phyloP scores from a whole-genome alignment of 371 early-diverging fungal species.

The Smittium culicis region DNA sequence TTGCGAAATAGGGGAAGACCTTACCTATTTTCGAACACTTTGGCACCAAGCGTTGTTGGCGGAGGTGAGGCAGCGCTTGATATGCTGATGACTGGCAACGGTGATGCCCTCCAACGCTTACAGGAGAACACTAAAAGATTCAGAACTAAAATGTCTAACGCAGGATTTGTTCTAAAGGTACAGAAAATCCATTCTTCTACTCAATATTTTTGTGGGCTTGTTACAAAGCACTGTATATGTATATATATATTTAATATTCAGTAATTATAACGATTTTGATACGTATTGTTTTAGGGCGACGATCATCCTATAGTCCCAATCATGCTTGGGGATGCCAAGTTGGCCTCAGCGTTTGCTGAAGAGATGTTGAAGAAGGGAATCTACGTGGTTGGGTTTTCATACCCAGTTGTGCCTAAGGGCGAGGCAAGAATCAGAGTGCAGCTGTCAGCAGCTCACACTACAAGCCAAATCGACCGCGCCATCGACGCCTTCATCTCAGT shows the following conservation, averaged over 20 bases:
- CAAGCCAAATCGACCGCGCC: slow-evolving; percentile 38
- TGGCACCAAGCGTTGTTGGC: slow-evolving; percentile 50
- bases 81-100: slow-evolving; percentile 22
- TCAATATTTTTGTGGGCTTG: too few relatives aligned
- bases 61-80: slow-evolving; percentile 43
- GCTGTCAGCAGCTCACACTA: slow-evolving; percentile 42
- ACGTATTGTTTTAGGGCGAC: slow-evolving; percentile 46
- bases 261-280: too few relatives aligned
- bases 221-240: too few relatives aligned
- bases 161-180: slow-evolving; percentile 34
- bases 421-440: slow-evolving; percentile 49
- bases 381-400: slow-evolving; percentile 49
- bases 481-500: slow-evolving; percentile 41
- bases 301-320: slow-evolving; percentile 46
- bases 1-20: slow-evolving; percentile 44
- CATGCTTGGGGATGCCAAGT: slow-evolving; percentile 45
- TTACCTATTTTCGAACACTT: slow-evolving; percentile 47
- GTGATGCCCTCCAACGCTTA: slow-evolving; percentile 22
- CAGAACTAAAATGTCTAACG: slow-evolving; percentile 34
- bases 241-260: too few relatives aligned
- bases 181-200: too few relatives aligned
- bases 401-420: slow-evolving; percentile 50
- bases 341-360: slow-evolving; percentile 41
- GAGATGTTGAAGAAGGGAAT: slow-evolving; percentile 40
- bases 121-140: slow-evolving; percentile 40